phyloP scores from a whole-genome alignment of 306 rosid species.

The Herpetospermum pedunculosum region DNA sequence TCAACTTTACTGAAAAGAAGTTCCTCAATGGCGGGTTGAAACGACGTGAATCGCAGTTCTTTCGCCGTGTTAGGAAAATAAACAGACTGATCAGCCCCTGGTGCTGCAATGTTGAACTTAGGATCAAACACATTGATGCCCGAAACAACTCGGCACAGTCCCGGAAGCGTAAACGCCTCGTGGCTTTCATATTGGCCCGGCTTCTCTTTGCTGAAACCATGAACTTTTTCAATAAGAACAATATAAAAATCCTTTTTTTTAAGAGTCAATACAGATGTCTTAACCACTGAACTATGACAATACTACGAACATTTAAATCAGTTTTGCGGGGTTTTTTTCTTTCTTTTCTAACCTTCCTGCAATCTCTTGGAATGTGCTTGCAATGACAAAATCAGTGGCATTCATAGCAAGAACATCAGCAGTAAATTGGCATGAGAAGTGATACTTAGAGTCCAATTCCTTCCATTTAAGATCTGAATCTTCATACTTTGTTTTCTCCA shows the following conservation, averaged over 20 bases:
- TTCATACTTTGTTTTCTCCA: slow-evolving; percentile 89
- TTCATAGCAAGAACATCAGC: slow-evolving; percentile 88
- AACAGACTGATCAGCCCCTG: slow-evolving; percentile 78
- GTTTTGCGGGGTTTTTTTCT: too few relatives aligned
- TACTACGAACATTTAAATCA: neutral
- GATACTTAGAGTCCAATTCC: slow-evolving; percentile 78
- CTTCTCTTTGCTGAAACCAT: slow-evolving; percentile 66
- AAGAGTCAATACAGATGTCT: neutral
- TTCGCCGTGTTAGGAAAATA: slow-evolving; percentile 57
- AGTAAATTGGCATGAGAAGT: slow-evolving; percentile 87
- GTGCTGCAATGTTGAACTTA: slow-evolving; percentile 86
- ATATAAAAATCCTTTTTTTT: neutral
- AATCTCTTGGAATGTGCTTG: slow-evolving; percentile 91
- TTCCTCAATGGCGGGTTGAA: slow-evolving; percentile 65
- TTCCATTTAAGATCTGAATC: slow-evolving; percentile 88
- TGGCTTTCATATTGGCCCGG: slow-evolving; percentile 94
- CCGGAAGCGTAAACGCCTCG: slow-evolving; percentile 78
- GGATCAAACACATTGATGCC: slow-evolving; percentile 91
- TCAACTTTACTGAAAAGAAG: slow-evolving; percentile 51
- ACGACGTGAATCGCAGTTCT: slow-evolving; percentile 38
- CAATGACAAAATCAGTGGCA: slow-evolving; percentile 79
- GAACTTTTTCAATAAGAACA: neutral
- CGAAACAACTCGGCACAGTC: slow-evolving; percentile 84
- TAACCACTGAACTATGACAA: neutral
- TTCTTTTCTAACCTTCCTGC: slow-evolving; percentile 82